Percentiles rank a stretch among this genome's conserved stretches.
Evolutionary conservation across 306 rosid species (phyloP).

Genomic region (Rosa chinensis): DNA sequence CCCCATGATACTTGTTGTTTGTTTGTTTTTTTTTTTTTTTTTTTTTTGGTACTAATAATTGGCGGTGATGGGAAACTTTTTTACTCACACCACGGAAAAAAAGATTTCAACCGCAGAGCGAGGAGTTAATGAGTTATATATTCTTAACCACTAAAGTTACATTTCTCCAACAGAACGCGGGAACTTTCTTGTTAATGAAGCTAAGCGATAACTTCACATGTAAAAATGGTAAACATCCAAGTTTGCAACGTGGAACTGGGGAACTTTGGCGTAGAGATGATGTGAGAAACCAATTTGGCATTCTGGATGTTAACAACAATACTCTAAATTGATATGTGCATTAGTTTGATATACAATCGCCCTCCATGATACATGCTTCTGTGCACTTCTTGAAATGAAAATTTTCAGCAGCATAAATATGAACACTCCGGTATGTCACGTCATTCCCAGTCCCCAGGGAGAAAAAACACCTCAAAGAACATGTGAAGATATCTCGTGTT

Average conservation of each 20-base stretch:
- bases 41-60: not conserved
- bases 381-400: slow-evolving; percentile 1
- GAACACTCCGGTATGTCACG: slow-evolving; percentile 14
- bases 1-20: too few relatives aligned
- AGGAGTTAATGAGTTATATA: too few relatives aligned
- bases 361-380: not conserved
- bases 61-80: not conserved
- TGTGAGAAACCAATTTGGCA: not conserved
- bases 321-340: not conserved
- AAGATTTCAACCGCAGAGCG: not conserved
- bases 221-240: not conserved
- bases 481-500: slow-evolving; percentile 15
- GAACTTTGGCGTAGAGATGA: not conserved
- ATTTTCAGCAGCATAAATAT: not conserved
- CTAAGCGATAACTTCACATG: not conserved
- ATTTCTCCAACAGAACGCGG: not conserved
- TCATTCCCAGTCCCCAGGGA: not conserved
- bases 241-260: not conserved
- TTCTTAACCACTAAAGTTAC: not conserved
- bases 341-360: not conserved
- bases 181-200: not conserved
- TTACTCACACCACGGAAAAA: not conserved
- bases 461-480: not conserved
- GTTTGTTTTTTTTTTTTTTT: not conserved
- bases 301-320: not conserved